phyloP scores from a whole-genome alignment of 805 yeast genomes.

The Teunomyces barrocoloradensis region DNA sequence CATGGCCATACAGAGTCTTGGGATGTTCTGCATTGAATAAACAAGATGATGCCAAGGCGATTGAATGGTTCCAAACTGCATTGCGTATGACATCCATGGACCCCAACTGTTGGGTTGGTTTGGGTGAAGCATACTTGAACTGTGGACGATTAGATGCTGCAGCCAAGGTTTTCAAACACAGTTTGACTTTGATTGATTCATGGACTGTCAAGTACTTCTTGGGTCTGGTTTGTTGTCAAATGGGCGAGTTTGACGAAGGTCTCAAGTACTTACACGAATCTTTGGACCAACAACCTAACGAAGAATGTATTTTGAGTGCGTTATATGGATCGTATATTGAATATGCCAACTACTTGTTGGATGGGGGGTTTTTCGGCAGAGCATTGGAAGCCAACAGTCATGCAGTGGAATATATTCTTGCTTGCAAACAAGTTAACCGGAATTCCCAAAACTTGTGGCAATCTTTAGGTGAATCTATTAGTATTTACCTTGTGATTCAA shows the following conservation, averaged over 20 bases:
- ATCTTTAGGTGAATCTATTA: slow-evolving; percentile 54
- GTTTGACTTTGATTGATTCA: slow-evolving; percentile 50
- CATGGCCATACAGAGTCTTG: slow-evolving; percentile 89
- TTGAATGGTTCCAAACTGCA: slow-evolving; percentile 86
- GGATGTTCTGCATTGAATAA: slow-evolving; percentile 75
- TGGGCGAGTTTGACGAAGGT: slow-evolving; percentile 67
- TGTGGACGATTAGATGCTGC: slow-evolving; percentile 90
- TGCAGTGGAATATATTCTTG: slow-evolving; percentile 44
- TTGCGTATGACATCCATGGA: slow-evolving; percentile 67
- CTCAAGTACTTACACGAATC: slow-evolving; percentile 46
- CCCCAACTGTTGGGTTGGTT: slow-evolving; percentile 82
- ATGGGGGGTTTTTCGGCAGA: slow-evolving; percentile 65
- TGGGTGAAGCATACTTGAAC: slow-evolving; percentile 92
- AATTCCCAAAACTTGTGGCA: slow-evolving; percentile 65
- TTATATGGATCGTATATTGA: slow-evolving; percentile 56
- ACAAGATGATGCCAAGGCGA: slow-evolving; percentile 73
- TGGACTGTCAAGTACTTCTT: slow-evolving; percentile 67
- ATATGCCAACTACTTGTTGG: slow-evolving; percentile 50
- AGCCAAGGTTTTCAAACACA: slow-evolving; percentile 71
- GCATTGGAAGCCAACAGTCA: slow-evolving; percentile 49
- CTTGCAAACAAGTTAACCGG: slow-evolving; percentile 34
- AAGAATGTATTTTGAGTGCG: slow-evolving; percentile 47
- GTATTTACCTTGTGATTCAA: slow-evolving; percentile 53
- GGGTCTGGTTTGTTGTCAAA: slow-evolving; percentile 60
- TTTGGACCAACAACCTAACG: slow-evolving; percentile 42